Evolutionary conservation across 2,329 filamentous ascomycete genomes (phyloP), one percentile per base, ranked within the genome.

Genomic region (Alternaria longipes): DNA sequence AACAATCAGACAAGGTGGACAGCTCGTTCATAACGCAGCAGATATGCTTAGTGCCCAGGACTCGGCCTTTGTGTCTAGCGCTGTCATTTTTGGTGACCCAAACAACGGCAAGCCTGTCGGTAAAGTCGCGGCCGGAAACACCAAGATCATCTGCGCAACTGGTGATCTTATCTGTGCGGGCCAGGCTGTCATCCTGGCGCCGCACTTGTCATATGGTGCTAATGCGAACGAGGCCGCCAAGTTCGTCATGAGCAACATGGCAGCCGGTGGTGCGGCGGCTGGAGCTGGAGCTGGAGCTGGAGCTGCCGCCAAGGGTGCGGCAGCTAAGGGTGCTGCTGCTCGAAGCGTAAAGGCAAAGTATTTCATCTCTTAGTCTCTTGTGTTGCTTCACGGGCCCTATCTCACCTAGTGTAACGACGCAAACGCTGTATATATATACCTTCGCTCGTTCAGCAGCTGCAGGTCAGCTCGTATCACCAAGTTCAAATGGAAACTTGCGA

Each of bases 21-120:
- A 80, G 59, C 72, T 80, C 16, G 81, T 83, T 1, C 83, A 84
- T 72, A 82, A 83, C 28, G 81, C 81, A 2, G 82, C 81, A 7
- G 52, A 58, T 18, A 72, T 73, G 70, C 66, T 74, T 26, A 64
- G 63, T 12, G 62, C 72, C 7, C 57, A 70, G 38, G 64, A 72
- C 45, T 57, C 66, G 5, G 60, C 63, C 8, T 72, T 75, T 49
- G 67, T 74, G 5, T 64, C 67, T 40, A 69, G 66, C 11, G 73
- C 73, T 1, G 73, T 78, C 36, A 77, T 79, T 47, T 79, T 80
- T 42, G 78, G 78, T 16, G 78, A 80, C 61, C 77, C 78, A 59
- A 65, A 78, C 54, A 74, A 78, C 28, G 74, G 74, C 7, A 50
- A 78, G 24, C 38, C 77, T 4, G 72, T 79, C 14, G 74, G 72